A percentile compares a stretch with the other conserved stretches of the same genome.
phyloP scores from a whole-genome alignment of 2,329 filamentous ascomycete genomes.

The Talaromyces sp. region DNA sequence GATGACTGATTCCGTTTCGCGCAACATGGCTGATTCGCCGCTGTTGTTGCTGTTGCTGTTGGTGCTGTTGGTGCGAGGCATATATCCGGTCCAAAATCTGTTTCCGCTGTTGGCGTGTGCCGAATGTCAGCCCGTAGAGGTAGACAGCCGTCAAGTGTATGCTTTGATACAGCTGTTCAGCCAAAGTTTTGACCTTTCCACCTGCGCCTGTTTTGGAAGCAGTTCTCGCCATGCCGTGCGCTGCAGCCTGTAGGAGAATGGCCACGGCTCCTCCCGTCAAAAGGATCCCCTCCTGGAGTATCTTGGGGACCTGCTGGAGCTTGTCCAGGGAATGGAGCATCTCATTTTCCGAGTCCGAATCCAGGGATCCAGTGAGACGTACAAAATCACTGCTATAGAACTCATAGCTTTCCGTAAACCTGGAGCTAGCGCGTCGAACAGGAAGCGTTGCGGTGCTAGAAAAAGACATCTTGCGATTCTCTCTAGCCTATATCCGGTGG shows the following conservation, averaged over 20 bases:
- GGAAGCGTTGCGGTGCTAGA: conserved; percentile 5
- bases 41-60: conserved; percentile 18
- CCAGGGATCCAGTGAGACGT: conserved; percentile 12
- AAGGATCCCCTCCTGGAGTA: conserved; percentile 35
- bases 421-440: conserved; percentile 12
- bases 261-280: conserved; percentile 36
- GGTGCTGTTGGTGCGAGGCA: conserved; percentile 15
- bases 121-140: conserved; percentile 35
- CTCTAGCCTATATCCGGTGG: not conserved
- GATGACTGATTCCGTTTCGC: not conserved
- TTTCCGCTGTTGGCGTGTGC: conserved; percentile 30
- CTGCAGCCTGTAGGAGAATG: conserved; percentile 34
- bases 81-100: conserved; percentile 27
- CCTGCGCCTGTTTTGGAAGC: conserved; percentile 15
- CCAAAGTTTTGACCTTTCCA: conserved; percentile 14
- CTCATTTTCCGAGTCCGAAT: conserved; percentile 17
- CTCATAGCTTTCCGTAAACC: conserved; percentile 18
- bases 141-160: conserved; percentile 33
- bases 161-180: conserved; percentile 30
- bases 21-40: not conserved
- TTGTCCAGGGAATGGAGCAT: conserved; percentile 31
- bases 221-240: conserved; percentile 27
- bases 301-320: conserved; percentile 35
- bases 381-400: conserved; percentile 17
- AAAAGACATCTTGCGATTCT: not conserved